phyloP scores from a whole-genome alignment of 179 eudicot genomes.

The Monotropa hypopitys region DNA sequence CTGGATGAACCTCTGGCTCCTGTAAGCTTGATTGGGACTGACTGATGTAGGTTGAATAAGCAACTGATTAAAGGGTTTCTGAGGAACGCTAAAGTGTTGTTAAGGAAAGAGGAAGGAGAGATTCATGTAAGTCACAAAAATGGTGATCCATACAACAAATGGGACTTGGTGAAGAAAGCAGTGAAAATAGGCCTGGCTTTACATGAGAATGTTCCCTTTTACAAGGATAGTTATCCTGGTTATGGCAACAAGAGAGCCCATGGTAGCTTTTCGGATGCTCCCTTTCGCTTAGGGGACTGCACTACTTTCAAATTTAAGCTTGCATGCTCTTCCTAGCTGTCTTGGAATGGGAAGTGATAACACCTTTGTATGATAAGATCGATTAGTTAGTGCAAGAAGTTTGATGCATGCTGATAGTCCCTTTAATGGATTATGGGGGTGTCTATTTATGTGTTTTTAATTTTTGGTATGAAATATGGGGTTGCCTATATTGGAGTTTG shows the following conservation, averaged over 20 bases:
- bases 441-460: neutral
- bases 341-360: neutral
- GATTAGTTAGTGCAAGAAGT: neutral
- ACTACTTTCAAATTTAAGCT: slow-evolving; percentile 28
- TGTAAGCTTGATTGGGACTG: slow-evolving; percentile 1
- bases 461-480: too few species aligned
- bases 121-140: slow-evolving; percentile 33
- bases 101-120: slow-evolving; percentile 22
- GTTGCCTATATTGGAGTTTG: too few species aligned
- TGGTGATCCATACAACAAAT: slow-evolving; percentile 24
- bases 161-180: slow-evolving; percentile 34
- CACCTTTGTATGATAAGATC: neutral
- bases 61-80: slow-evolving; percentile 33
- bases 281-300: slow-evolving; percentile 27
- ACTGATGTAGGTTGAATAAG: slow-evolving; percentile 23
- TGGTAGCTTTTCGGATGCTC: slow-evolving; percentile 21
- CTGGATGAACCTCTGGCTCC: neutral
- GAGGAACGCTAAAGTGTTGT: slow-evolving; percentile 25
- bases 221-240: slow-evolving; percentile 29
- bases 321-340: neutral
- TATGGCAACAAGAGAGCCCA: slow-evolving; percentile 36
- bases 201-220: slow-evolving; percentile 20
- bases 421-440: too few species aligned
- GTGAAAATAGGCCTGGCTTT: slow-evolving; percentile 21
- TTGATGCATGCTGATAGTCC: too few species aligned